These are phyloP conservation scores for Trichosanthes truncata DNA, from an alignment of 306 rosid species.

Conservation along the genomic window DNA sequence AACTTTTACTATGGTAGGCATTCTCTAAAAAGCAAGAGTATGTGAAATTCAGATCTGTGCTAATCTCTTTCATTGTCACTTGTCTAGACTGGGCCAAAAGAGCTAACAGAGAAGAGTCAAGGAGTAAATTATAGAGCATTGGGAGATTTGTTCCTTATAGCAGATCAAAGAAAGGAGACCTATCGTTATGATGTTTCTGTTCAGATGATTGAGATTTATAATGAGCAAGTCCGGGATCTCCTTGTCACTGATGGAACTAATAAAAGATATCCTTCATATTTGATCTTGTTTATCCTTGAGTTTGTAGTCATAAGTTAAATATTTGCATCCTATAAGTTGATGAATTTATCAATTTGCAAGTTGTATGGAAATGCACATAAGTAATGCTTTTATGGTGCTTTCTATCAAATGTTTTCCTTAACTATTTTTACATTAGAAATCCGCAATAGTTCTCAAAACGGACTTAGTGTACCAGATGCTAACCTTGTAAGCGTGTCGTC, in stretches of 20 bases:
- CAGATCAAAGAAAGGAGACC: constrained; percentile 74
- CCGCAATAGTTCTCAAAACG: constrained; percentile 75
- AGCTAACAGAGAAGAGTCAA: constrained; percentile 76
- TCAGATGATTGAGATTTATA: constrained; percentile 96
- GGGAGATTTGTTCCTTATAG: constrained; percentile 71
- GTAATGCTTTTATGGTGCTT: not conserved
- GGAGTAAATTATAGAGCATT: constrained; percentile 95
- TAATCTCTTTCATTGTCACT: not conserved
- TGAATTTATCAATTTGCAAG: not conserved
- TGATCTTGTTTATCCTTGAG: not conserved
- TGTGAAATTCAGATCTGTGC: not conserved
- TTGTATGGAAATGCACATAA: not conserved
- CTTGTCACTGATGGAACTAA: constrained; percentile 74
- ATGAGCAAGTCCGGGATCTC: constrained; percentile 96
- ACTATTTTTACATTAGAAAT: constrained; percentile 65
- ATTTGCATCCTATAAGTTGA: not conserved
- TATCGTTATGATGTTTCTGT: constrained; percentile 72
- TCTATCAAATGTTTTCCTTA: constrained; percentile 24
- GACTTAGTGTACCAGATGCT: constrained; percentile 90
- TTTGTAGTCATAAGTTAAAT: not conserved
- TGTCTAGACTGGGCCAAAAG: constrained; percentile 75
- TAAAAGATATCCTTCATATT: constrained; percentile 81
- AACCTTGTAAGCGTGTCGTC: constrained; percentile 65
- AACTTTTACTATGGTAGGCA: constrained; percentile 58
- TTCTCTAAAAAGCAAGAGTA: not conserved